Conservation (phyloP, 2,329 filamentous ascomycete species). For the Aspergillus sp. region DNA sequence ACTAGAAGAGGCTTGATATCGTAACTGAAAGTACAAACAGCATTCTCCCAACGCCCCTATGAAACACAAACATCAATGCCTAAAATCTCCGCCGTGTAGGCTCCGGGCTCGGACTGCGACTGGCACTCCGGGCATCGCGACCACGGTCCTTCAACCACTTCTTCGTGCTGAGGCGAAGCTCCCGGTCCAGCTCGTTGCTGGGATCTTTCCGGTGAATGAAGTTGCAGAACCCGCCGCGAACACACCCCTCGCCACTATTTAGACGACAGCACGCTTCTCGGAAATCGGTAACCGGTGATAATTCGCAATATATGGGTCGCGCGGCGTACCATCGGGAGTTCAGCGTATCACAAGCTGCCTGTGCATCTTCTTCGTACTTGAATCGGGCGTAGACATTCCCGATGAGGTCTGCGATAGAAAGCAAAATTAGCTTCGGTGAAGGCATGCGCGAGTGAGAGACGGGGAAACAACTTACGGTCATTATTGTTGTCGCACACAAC, state of each 20-base stretch:
- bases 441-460: background rate
- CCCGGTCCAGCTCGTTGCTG: slow-evolving; percentile 79
- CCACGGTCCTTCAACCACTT: slow-evolving; percentile 91
- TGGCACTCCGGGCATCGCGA: slow-evolving; percentile 77
- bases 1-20: slow-evolving; percentile 27
- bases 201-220: slow-evolving; percentile 99
- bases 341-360: slow-evolving; percentile 88
- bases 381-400: slow-evolving; percentile 99
- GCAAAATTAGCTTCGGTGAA: slow-evolving; percentile 16
- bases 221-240: slow-evolving; percentile 96
- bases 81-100: slow-evolving; percentile 72
- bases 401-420: slow-evolving; percentile 68
- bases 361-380: slow-evolving; percentile 98
- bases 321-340: slow-evolving; percentile 97
- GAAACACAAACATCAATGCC: slow-evolving; percentile 17
- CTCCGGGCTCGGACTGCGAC: slow-evolving; percentile 82
- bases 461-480: slow-evolving; percentile 67
- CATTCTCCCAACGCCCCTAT: slow-evolving; percentile 23
- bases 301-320: slow-evolving; percentile 95
- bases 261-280: slow-evolving; percentile 94
- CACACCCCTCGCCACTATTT: slow-evolving; percentile 92
- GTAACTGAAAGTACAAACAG: slow-evolving; percentile 22
- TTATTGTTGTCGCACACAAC: slow-evolving; percentile 99
- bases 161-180: slow-evolving; percentile 85
- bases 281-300: slow-evolving; percentile 96